Evolutionary conservation across 176 grass and related monocot species (phyloP).

Genomic region (Paspalum vaginatum): DNA sequence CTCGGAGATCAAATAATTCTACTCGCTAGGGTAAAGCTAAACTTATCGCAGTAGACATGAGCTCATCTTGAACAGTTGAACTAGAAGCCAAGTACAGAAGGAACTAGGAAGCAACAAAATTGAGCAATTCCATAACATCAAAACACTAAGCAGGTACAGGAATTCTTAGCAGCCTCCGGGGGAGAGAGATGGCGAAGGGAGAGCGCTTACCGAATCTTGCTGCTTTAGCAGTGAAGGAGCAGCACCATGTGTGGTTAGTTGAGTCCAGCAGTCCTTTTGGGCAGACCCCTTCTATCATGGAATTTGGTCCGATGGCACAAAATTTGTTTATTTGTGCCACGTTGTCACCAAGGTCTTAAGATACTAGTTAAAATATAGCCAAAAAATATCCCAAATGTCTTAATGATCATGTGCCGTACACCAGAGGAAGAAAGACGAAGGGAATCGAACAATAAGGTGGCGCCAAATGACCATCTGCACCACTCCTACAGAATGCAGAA

Average conservation of each 20-base stretch:
- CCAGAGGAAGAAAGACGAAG: constrained; percentile 18
- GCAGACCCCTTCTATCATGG: not conserved
- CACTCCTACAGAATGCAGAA: constrained; percentile 15
- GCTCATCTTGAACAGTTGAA: not conserved
- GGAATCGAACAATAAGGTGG: constrained; percentile 32
- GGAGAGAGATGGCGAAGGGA: not conserved
- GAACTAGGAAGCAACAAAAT: not conserved
- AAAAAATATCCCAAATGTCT: not conserved
- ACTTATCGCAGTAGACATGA: not conserved
- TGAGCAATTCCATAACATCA: not conserved
- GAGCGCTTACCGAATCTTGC: constrained; percentile 23
- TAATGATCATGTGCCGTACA: constrained; percentile 3
- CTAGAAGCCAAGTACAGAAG: not conserved
- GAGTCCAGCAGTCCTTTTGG: not conserved
- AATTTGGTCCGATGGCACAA: constrained; percentile 28
- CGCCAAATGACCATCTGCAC: not conserved
- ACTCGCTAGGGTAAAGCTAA: not conserved
- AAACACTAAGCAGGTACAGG: constrained; percentile 2
- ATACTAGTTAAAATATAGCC: not conserved
- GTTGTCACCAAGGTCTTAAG: constrained; percentile 15
- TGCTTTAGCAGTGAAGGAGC: constrained; percentile 31
- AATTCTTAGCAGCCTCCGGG: not conserved
- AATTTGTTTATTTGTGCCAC: constrained; percentile 15
- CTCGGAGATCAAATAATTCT: not conserved
- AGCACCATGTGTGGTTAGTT: constrained; percentile 10